A percentile compares a stretch with the other conserved stretches of the same genome.
Conservation (phyloP, 805 yeast species). For the Nakazawaea anatomiae region DNA sequence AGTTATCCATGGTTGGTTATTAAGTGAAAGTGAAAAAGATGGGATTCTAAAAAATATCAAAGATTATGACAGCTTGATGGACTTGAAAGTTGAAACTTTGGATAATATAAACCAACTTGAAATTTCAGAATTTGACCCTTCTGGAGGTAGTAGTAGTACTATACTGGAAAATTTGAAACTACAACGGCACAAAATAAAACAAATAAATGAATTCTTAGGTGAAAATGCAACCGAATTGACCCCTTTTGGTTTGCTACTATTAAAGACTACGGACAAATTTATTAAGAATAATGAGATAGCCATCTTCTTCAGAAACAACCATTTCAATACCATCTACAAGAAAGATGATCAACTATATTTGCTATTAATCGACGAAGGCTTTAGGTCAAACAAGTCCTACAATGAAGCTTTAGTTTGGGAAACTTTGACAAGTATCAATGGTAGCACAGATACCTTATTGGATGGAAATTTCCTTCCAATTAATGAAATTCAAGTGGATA, state of each 20-base stretch:
- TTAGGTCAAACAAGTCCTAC: slow-evolving; percentile 22
- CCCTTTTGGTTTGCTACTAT: slow-evolving; percentile 47
- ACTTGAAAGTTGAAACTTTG: slow-evolving; percentile 15
- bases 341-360: slow-evolving; percentile 46
- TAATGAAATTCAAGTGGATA: background rate
- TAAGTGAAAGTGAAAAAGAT: slow-evolving; percentile 21
- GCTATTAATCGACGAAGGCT: slow-evolving; percentile 73
- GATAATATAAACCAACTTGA: slow-evolving; percentile 18
- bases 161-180: slow-evolving; percentile 1
- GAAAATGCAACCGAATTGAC: slow-evolving; percentile 75
- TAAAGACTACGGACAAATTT: slow-evolving; percentile 27
- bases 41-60: background rate
- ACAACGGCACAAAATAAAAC: slow-evolving; percentile 11
- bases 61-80: slow-evolving; percentile 3
- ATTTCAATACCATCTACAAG: slow-evolving; percentile 68
- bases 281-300: slow-evolving; percentile 50
- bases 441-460: slow-evolving; percentile 63
- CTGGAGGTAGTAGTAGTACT: no score
- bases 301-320: slow-evolving; percentile 85
- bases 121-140: background rate
- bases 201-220: slow-evolving; percentile 43
- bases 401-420: slow-evolving; percentile 71
- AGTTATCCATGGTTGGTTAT: slow-evolving; percentile 82
- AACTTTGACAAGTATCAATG: slow-evolving; percentile 58
- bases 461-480: slow-evolving; percentile 59